Percentiles rank a stretch among this genome's conserved stretches.
Conservation (phyloP, 140 eudicot genomes). For the Cichorium intybus region DNA sequence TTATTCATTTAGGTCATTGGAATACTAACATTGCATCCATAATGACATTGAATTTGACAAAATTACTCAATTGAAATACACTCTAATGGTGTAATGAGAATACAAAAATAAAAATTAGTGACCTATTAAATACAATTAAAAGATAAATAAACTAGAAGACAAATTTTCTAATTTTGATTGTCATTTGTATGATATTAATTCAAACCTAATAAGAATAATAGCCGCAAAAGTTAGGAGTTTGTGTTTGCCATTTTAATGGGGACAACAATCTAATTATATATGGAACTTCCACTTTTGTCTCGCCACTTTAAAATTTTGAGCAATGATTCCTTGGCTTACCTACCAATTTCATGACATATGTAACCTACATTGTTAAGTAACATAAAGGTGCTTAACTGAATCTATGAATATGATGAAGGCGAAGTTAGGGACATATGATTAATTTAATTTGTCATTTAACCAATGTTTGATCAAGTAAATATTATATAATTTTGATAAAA, state of each 20-base stretch:
- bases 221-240: conserved; percentile 26
- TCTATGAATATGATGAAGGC: conserved; percentile 8
- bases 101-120: too few relatives aligned
- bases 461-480: neutral
- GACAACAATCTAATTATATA: conserved; percentile 22
- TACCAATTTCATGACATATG: conserved; percentile 22
- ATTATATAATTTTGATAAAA: too few relatives aligned
- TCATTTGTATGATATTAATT: too few relatives aligned
- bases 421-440: conserved; percentile 6
- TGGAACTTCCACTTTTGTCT: conserved; percentile 27
- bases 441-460: neutral
- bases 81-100: too few relatives aligned
- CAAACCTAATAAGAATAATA: conserved; percentile 4
- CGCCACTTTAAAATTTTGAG: conserved; percentile 14
- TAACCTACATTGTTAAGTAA: conserved; percentile 42
- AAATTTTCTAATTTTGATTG: too few relatives aligned
- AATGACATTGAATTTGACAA: too few relatives aligned
- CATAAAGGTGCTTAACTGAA: conserved; percentile 8
- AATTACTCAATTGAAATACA: too few relatives aligned
- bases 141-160: too few relatives aligned
- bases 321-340: conserved; percentile 27
- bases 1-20: too few relatives aligned
- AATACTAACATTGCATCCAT: too few relatives aligned
- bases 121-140: too few relatives aligned
- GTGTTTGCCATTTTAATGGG: conserved; percentile 20